These are phyloP conservation scores for Lepidium aucheri DNA, from an alignment of 345 rosid genomes.

Conservation along the genomic window DNA sequence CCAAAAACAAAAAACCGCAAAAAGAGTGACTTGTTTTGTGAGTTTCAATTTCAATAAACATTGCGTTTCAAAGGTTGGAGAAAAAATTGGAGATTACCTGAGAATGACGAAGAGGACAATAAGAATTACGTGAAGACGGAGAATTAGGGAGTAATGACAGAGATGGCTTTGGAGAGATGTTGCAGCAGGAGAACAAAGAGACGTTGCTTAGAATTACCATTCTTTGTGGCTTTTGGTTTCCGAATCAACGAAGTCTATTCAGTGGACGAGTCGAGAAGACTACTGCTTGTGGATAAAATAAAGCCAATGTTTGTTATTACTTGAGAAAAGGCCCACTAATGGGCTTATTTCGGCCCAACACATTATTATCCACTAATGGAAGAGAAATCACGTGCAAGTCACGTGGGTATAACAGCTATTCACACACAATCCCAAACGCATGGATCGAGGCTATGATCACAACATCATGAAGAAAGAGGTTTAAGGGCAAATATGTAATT, in stretches of 20 bases:
- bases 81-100: conserved; percentile 20
- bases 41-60: background rate
- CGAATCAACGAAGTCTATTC: background rate
- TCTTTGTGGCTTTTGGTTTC: background rate
- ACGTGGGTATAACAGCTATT: conserved; percentile 1
- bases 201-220: conserved; percentile 50
- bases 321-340: background rate
- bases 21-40: background rate
- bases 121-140: conserved; percentile 11
- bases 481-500: background rate
- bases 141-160: conserved; percentile 9
- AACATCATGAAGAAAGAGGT: background rate
- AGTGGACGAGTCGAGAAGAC: conserved; percentile 12
- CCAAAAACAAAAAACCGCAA: background rate
- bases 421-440: background rate
- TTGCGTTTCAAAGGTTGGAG: background rate
- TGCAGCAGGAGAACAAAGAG: conserved; percentile 32
- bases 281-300: conserved; percentile 6
- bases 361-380: background rate
- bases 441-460: background rate
- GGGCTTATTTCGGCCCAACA: background rate
- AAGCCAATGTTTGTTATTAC: background rate
- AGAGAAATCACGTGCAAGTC: conserved; percentile 11
- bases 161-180: conserved; percentile 29
- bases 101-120: conserved; percentile 6